phyloP scores from a whole-genome alignment of 495 filamentous ascomycete species.

The Astrothelium macrocarpum region DNA sequence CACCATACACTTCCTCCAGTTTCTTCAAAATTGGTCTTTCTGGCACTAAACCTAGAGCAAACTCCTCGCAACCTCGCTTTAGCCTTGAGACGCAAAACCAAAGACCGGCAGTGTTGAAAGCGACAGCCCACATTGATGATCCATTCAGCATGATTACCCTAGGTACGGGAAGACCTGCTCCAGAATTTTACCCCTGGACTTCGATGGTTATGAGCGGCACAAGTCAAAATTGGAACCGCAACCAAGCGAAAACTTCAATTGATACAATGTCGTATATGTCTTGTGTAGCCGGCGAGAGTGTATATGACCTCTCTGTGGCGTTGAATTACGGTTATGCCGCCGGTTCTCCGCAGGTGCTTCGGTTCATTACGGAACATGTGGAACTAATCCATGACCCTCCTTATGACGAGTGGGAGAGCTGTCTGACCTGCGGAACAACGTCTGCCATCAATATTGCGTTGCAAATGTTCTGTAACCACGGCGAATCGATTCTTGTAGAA shows the following conservation, averaged over 20 bases:
- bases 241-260: background rate
- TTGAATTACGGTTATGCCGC: conserved; percentile 17
- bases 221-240: background rate
- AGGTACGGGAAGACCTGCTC: background rate
- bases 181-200: background rate
- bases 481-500: conserved; percentile 20
- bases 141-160: background rate
- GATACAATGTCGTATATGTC: background rate
- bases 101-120: background rate
- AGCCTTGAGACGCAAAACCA: background rate
- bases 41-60: background rate
- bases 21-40: background rate
- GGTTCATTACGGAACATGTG: conserved; percentile 23
- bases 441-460: conserved; percentile 24
- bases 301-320: conserved; percentile 16
- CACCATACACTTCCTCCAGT: background rate
- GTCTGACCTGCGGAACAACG: conserved; percentile 22
- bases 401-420: conserved; percentile 23
- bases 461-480: conserved; percentile 22
- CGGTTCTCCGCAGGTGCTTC: conserved; percentile 16
- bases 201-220: background rate
- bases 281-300: background rate
- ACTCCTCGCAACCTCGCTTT: background rate
- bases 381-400: conserved; percentile 26
- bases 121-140: background rate